phyloP scores from a whole-genome alignment of 1,284 basidiomycete genomes.

The Naganishia sp. region DNA sequence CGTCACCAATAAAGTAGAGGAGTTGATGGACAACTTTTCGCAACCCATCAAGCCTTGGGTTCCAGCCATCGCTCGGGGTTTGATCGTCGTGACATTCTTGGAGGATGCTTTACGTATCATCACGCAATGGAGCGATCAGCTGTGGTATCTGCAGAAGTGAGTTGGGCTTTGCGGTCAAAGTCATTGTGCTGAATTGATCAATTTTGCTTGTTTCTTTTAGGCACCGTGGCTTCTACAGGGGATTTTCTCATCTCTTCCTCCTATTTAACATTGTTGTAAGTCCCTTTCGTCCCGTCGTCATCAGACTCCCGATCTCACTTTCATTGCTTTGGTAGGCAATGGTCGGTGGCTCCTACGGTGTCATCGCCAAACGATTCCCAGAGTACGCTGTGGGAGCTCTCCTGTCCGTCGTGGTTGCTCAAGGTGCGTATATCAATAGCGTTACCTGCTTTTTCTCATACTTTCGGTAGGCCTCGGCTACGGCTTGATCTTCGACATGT shows the following conservation, averaged over 20 bases:
- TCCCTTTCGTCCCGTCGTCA: conserved; percentile 37
- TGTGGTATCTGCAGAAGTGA: conserved; percentile 92
- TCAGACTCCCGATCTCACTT: neutral
- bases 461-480: conserved; percentile 71
- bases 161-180: conserved; percentile 44
- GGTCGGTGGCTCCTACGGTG: conserved; percentile 79
- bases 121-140: conserved; percentile 93
- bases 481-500: conserved; percentile 94
- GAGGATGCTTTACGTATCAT: conserved; percentile 93
- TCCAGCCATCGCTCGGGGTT: conserved; percentile 90
- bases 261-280: conserved; percentile 87
- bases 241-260: conserved; percentile 89
- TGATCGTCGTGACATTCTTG: conserved; percentile 97
- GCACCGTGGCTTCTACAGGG: conserved; percentile 92
- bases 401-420: conserved; percentile 85
- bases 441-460: neutral
- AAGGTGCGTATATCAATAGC: conserved; percentile 57
- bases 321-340: conserved; percentile 66
- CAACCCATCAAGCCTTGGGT: conserved; percentile 94
- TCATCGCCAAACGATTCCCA: conserved; percentile 84
- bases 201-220: neutral
- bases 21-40: conserved; percentile 86
- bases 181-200: neutral
- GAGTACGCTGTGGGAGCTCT: conserved; percentile 88
- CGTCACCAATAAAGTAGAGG: conserved; percentile 79